Conservation (phyloP, 495 filamentous ascomycete genomes). For the Aspergillus ostianus region DNA sequence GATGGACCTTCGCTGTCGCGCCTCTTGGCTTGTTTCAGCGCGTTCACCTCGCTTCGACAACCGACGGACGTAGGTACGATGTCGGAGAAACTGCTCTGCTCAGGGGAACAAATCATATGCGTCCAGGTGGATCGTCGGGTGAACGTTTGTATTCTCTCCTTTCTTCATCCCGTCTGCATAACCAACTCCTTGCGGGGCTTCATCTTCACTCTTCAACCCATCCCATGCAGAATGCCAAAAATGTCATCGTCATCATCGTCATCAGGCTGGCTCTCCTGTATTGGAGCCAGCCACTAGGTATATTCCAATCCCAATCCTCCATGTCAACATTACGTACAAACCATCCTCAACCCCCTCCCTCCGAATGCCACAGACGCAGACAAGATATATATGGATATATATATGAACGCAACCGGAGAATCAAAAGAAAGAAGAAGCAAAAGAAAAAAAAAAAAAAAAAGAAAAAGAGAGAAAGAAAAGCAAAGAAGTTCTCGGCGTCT, state of each 20-base stretch:
- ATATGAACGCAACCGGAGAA: conserved; percentile 17
- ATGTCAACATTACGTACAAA: conserved; percentile 18
- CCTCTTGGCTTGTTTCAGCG: neutral
- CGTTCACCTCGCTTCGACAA: no score
- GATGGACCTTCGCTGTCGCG: neutral
- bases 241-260: conserved; percentile 9
- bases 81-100: neutral
- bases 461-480: neutral
- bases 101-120: neutral
- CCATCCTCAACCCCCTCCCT: conserved; percentile 12
- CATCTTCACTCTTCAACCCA: neutral
- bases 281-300: neutral
- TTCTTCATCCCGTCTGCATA: conserved; percentile 2
- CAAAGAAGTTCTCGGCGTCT: conserved; percentile 6
- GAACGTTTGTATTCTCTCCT: conserved; percentile 5
- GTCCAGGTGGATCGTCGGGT: neutral
- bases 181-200: neutral
- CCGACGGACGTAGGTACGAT: no score
- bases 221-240: neutral
- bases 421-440: neutral
- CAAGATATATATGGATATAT: conserved; percentile 12
- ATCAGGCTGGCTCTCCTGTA: conserved; percentile 3
- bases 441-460: neutral
- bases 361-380: conserved; percentile 19
- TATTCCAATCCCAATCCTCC: conserved; percentile 1